Conservation (phyloP, 2,329 filamentous ascomycete species). For the Rhynchosporium graminicola region DNA sequence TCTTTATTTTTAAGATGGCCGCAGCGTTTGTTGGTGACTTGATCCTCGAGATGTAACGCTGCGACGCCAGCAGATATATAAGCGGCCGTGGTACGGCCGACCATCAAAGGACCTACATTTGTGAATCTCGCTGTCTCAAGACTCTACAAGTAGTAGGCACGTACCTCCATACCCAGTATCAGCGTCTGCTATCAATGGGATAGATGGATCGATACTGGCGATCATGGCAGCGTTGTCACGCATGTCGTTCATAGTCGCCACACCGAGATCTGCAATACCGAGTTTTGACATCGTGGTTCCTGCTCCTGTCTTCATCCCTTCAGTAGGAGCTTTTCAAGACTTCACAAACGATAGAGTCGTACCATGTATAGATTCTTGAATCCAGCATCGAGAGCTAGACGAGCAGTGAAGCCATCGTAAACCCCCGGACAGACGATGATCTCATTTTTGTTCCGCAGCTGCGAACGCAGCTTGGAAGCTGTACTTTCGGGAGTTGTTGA, state of each 20-base stretch:
- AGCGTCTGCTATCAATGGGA: conserved; percentile 54
- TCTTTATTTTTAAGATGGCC: conserved; percentile 63
- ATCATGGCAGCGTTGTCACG: conserved; percentile 54
- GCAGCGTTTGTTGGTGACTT: conserved; percentile 63
- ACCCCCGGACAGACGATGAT: conserved; percentile 65
- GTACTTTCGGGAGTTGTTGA: background rate
- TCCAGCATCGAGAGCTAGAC: conserved; percentile 61
- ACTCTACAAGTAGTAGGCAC: background rate
- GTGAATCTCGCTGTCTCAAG: conserved; percentile 17
- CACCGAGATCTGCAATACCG: conserved; percentile 51
- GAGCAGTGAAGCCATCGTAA: conserved; percentile 67
- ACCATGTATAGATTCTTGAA: conserved; percentile 71
- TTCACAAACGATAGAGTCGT: conserved; percentile 45
- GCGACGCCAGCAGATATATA: conserved; percentile 58
- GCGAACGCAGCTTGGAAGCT: conserved; percentile 21
- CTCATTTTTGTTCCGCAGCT: conserved; percentile 29
- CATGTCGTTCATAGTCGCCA: conserved; percentile 54
- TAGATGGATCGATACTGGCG: conserved; percentile 50
- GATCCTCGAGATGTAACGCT: conserved; percentile 62
- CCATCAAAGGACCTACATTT: conserved; percentile 42
- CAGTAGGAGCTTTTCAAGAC: conserved; percentile 50
- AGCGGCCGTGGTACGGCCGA: conserved; percentile 52
- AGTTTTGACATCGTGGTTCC: conserved; percentile 51
- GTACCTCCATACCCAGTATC: conserved; percentile 48
- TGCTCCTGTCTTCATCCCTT: conserved; percentile 51